Conservation (phyloP, 768 basidiomycete genomes). For the Tylopilus sp. region DNA sequence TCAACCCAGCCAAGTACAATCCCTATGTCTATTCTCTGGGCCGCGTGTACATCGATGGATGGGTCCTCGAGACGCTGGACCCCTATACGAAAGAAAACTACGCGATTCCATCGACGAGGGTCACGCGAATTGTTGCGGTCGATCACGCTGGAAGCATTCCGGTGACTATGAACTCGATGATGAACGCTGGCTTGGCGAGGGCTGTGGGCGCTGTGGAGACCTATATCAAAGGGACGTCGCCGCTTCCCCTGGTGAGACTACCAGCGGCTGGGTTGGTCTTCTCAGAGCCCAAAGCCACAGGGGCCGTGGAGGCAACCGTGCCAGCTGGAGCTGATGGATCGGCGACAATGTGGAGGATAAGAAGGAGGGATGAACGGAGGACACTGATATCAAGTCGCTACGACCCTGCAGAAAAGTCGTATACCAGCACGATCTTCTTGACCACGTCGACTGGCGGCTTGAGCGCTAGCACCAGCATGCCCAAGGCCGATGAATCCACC, state of each 20-base stretch:
- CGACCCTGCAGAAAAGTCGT: conserved; percentile 46
- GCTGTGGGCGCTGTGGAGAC: conserved; percentile 71
- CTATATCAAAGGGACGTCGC: conserved; percentile 61
- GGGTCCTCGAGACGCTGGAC: conserved; percentile 95
- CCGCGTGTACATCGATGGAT: conserved; percentile 83
- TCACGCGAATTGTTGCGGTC: conserved; percentile 78
- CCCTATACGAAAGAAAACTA: conserved; percentile 94
- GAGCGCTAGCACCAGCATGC: conserved; percentile 10
- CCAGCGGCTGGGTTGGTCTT: conserved; percentile 65
- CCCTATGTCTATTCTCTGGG: conserved; percentile 71
- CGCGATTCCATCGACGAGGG: conserved; percentile 88
- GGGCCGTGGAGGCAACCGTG: conserved; percentile 34
- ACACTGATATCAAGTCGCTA: conserved; percentile 56
- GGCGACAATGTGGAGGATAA: conserved; percentile 53
- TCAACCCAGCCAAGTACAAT: conserved; percentile 71
- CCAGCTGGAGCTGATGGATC: conserved; percentile 25
- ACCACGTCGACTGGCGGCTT: conserved; percentile 19
- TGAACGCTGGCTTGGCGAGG: conserved; percentile 74
- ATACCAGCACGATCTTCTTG: conserved; percentile 51
- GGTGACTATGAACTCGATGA: conserved; percentile 77
- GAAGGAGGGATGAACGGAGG: conserved; percentile 55
- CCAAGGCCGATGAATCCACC: conserved; percentile 34
- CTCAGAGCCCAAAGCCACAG: conserved; percentile 41
- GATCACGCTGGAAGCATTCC: conserved; percentile 88
- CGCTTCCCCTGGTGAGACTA: conserved; percentile 63